Evolutionary conservation across 225 moss, liverwort and hornwort genomes (phyloP).

Genomic region (Anthoceros angustus): DNA sequence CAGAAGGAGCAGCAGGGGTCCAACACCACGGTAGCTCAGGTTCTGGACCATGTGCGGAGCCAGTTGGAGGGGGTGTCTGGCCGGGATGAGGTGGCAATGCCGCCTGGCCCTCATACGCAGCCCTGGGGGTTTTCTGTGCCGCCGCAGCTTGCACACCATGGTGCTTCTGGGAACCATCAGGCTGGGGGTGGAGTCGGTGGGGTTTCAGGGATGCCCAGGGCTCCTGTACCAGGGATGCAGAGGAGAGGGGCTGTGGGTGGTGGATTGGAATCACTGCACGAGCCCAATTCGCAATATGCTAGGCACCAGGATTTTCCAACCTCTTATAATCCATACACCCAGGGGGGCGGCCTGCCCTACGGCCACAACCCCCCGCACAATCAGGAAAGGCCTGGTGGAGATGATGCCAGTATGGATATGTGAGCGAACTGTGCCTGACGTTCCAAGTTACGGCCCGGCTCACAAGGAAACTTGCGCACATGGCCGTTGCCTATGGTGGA

Average conservation of each 20-base stretch:
- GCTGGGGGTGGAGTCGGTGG: slow-evolving; percentile 61
- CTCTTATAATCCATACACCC: background rate
- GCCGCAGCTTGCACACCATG: background rate
- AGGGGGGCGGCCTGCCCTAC: background rate
- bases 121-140: background rate
- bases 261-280: background rate
- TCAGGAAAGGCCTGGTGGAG: background rate
- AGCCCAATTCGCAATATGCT: background rate
- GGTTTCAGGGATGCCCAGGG: slow-evolving; percentile 59
- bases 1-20: slow-evolving; percentile 5
- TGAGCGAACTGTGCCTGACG: background rate
- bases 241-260: slow-evolving; percentile 14
- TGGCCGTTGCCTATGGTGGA: background rate
- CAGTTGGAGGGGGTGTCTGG: background rate
- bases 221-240: slow-evolving; percentile 60
- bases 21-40: background rate
- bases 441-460: background rate
- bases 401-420: slow-evolving; percentile 1
- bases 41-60: background rate
- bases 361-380: slow-evolving; percentile 1
- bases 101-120: slow-evolving; percentile 3
- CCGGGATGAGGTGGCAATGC: slow-evolving; percentile 2
- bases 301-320: slow-evolving; percentile 1
- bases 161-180: too few species aligned
- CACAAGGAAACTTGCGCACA: background rate